Conservation (phyloP, 345 rosid genomes). For the Arabis alpina region DNA sequence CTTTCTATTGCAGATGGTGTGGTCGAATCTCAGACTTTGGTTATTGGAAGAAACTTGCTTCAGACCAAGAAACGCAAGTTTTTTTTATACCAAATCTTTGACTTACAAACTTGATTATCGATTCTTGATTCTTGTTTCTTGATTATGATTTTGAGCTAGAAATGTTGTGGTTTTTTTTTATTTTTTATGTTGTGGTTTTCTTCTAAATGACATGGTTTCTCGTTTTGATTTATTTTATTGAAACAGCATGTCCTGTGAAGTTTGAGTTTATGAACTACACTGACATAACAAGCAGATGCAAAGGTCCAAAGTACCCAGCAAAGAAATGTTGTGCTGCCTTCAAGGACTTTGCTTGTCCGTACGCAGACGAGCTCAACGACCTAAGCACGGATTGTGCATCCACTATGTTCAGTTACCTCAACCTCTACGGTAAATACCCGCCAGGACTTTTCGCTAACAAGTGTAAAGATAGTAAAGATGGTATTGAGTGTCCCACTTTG, state of each 20-base stretch:
- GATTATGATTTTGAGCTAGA: neutral
- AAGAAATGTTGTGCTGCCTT: conserved; percentile 53
- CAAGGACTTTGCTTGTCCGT: conserved; percentile 73
- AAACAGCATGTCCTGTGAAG: conserved; percentile 64
- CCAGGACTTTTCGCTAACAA: conserved; percentile 64
- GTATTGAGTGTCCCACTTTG: conserved; percentile 55
- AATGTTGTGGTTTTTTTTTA: too few relatives aligned
- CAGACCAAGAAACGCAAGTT: conserved; percentile 66
- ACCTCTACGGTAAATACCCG: conserved; percentile 62
- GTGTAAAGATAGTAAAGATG: conserved; percentile 57
- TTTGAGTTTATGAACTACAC: conserved; percentile 68
- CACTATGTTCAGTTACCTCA: conserved; percentile 69
- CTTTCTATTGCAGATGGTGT: conserved; percentile 54
- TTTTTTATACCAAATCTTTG: neutral
- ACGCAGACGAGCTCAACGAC: conserved; percentile 49
- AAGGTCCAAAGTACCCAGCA: conserved; percentile 60
- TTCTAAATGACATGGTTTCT: conserved; percentile 12
- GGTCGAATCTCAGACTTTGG: conserved; percentile 51
- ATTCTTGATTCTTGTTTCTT: neutral
- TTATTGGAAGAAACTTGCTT: conserved; percentile 64
- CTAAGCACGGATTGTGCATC: conserved; percentile 54
- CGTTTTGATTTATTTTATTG: neutral
- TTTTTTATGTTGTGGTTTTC: conserved; percentile 13
- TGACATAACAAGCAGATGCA: conserved; percentile 53
- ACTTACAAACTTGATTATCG: conserved; percentile 14